A percentile compares a stretch with the other conserved stretches of the same genome.
Conservation (phyloP, 257 asterid genomes). For the Apocynum venetum region DNA sequence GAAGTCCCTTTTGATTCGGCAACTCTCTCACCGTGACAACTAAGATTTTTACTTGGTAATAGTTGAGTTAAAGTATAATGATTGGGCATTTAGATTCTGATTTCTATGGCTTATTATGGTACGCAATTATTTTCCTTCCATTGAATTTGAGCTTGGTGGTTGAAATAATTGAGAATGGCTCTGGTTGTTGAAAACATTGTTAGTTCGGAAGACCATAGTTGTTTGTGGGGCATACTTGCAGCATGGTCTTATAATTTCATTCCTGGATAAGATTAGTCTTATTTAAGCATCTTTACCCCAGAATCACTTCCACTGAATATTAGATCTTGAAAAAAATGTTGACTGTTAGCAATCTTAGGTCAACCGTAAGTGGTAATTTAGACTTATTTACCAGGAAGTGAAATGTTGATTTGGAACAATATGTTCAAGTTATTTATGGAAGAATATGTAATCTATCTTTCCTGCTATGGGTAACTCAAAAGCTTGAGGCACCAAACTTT, state of each 20-base stretch:
- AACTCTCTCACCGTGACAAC: background rate
- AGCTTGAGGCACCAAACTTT: too few species aligned
- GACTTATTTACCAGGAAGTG: background rate
- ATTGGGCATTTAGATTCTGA: conserved; percentile 10
- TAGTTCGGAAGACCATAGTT: conserved; percentile 26
- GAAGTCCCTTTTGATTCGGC: background rate
- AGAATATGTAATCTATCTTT: background rate
- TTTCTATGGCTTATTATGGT: conserved; percentile 23
- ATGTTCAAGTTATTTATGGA: too few species aligned
- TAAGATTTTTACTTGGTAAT: background rate
- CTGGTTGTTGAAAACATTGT: conserved; percentile 26
- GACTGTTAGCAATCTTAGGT: background rate
- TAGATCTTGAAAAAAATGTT: background rate
- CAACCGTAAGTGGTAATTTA: background rate
- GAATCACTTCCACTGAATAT: background rate
- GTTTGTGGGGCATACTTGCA: conserved; percentile 37
- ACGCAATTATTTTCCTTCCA: conserved; percentile 27
- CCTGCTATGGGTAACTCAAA: background rate
- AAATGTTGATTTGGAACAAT: too few species aligned
- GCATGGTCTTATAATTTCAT: conserved; percentile 20
- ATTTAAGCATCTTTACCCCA: background rate
- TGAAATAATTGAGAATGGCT: conserved; percentile 27
- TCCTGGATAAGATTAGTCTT: conserved; percentile 11
- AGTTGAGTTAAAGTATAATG: background rate
- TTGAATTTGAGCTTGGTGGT: conserved; percentile 34